phyloP scores from a whole-genome alignment of 192 early-diverging fungal species.

The Geosiphon pyriformis region DNA sequence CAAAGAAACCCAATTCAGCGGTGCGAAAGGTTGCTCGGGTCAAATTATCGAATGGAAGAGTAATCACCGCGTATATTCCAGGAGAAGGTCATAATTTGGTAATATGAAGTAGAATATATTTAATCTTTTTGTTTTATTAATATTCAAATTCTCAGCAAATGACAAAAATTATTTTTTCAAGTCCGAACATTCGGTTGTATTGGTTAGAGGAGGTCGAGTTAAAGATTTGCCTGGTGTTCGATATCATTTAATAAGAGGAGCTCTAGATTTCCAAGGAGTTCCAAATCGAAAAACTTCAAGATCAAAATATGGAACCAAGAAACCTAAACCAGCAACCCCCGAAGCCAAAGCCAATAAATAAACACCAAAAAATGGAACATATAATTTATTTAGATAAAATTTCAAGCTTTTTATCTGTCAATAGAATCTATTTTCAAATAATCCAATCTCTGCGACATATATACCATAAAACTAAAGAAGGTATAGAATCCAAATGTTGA shows the following conservation, averaged over 20 bases:
- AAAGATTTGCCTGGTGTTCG: slow-evolving; percentile 96
- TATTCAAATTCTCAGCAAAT: too few species aligned
- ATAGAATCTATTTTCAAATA: too few species aligned
- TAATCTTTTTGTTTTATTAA: too few species aligned
- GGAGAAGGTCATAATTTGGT: slow-evolving; percentile 96
- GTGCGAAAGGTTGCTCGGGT: slow-evolving; percentile 90
- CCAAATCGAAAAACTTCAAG: slow-evolving; percentile 71
- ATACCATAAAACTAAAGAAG: too few species aligned
- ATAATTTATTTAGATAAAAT: too few species aligned
- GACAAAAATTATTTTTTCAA: neutral
- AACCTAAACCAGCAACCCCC: slow-evolving; percentile 53
- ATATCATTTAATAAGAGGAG: slow-evolving; percentile 90
- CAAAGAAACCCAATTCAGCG: slow-evolving; percentile 98
- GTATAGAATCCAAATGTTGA: too few species aligned
- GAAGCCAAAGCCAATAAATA: too few species aligned
- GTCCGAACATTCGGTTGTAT: slow-evolving; percentile 92
- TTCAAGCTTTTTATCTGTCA: too few species aligned
- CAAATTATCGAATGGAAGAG: slow-evolving; percentile 86
- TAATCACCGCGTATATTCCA: slow-evolving; percentile 93
- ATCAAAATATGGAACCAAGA: slow-evolving; percentile 94
- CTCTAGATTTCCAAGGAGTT: slow-evolving; percentile 93
- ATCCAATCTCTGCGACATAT: too few species aligned
- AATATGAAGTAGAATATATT: too few species aligned
- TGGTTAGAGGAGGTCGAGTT: slow-evolving; percentile 92
- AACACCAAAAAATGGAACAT: too few species aligned